Percentiles rank a stretch among this genome's conserved stretches.
phyloP scores from a whole-genome alignment of 2,329 filamentous ascomycete species.

The Paecilomyces formosus region DNA sequence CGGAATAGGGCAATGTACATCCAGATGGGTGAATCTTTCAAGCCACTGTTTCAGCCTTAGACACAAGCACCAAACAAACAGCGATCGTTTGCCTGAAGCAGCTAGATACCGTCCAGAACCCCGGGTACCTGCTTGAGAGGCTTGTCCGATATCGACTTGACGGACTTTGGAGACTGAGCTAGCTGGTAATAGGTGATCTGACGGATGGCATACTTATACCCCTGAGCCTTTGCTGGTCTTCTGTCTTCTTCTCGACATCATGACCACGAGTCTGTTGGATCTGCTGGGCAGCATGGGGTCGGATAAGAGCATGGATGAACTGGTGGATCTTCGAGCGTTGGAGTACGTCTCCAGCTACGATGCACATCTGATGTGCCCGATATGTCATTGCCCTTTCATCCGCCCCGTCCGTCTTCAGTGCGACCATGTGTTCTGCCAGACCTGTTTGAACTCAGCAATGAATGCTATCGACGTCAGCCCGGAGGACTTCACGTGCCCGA shows the following conservation, averaged over 20 bases:
- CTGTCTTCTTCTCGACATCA: constrained; percentile 9
- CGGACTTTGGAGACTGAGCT: neutral
- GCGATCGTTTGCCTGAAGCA: constrained; percentile 7
- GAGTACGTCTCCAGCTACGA: constrained; percentile 52
- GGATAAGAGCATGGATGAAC: constrained; percentile 18
- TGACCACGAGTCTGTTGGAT: constrained; percentile 29
- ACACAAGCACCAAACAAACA: constrained; percentile 9
- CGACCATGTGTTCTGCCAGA: constrained; percentile 57
- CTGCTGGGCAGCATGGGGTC: constrained; percentile 21
- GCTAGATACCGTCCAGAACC: neutral
- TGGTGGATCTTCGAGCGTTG: constrained; percentile 49
- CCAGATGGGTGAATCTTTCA: constrained; percentile 5
- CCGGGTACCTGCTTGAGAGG: neutral
- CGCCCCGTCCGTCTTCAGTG: constrained; percentile 52
- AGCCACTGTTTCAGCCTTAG: constrained; percentile 15
- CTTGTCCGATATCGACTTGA: neutral
- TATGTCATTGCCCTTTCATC: constrained; percentile 57
- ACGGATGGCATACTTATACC: neutral
- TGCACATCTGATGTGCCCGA: constrained; percentile 56
- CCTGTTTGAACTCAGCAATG: constrained; percentile 48
- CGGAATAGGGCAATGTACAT: neutral
- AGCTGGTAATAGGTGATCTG: neutral
- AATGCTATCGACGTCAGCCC: constrained; percentile 22
- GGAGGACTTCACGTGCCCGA: constrained; percentile 45
- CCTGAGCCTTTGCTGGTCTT: neutral